Evolutionary conservation across 2,329 filamentous ascomycete species (phyloP), one percentile per base, ranked within the genome.

Genomic region (Colletotrichum graminicola): DNA sequence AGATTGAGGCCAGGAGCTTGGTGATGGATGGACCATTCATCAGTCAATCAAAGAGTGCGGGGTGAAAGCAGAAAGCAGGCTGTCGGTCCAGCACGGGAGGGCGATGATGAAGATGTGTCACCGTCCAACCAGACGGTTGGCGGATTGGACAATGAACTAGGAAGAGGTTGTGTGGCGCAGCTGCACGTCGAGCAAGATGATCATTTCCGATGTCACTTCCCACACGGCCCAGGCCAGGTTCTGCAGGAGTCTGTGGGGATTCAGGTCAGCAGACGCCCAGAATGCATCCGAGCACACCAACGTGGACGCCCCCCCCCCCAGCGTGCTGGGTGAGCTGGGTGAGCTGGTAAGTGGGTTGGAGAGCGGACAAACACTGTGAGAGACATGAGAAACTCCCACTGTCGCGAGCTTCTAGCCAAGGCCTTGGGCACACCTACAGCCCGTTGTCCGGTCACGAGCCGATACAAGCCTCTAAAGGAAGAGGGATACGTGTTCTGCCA

Each of bases 341-440:
- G n/a, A 23, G 54, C 5, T 56, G 14, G 55, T 57, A 5, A 47
- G 23, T 23, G 55, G 55, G 26, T 21, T 41, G 14, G n/a, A 57
- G 36, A 51, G n/a, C 41, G 29, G 59, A 23, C 64, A 71, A 71
- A 71, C 68, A 71, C 64, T 67, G 68, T 71, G 45, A 62, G 59
- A 62, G 26, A 39, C 16, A 3, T 23, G 11, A 10, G 54, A n/a
- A 34, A 52, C 52, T 47, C 36, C 39, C 65, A 71, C 68, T 71
- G 65, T 63, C 45, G n/a, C 55, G 18, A 26, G 32, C 34, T 45
- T 41, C 45, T 45, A 21, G 65, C 64, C 64, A 54, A 69, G 68
- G 14, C 45, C 6, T 72, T 21, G 66, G 66, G 70, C 70, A 70
- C 49, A 32, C 39, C 54, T 61, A 62, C 69, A 70, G 63, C 18